A percentile compares a stretch with the other conserved stretches of the same genome.
Evolutionary conservation across 2,329 filamentous ascomycete species (phyloP).

Genomic region (Aureobasidium lini): DNA sequence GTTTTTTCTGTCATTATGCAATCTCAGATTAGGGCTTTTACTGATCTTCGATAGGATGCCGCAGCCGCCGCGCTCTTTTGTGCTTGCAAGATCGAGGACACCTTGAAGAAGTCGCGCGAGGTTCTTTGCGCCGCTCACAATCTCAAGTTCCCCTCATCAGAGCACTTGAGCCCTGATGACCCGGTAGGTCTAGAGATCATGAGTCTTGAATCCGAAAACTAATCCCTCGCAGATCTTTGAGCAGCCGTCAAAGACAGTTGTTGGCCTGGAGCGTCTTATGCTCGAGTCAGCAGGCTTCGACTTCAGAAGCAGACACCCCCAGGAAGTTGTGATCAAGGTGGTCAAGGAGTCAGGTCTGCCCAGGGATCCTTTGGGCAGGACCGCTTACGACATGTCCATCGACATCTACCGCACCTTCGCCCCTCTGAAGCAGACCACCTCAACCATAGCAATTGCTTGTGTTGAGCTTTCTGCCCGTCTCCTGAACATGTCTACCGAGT

Average conservation of each 20-base stretch:
- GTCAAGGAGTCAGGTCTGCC: slow-evolving; percentile 16
- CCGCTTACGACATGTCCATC: slow-evolving; percentile 74
- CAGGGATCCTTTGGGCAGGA: slow-evolving; percentile 46
- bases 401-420: slow-evolving; percentile 92
- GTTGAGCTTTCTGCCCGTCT: slow-evolving; percentile 73
- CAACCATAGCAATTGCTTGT: slow-evolving; percentile 76
- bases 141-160: slow-evolving; percentile 57
- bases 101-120: slow-evolving; percentile 90
- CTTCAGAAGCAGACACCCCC: slow-evolving; percentile 81
- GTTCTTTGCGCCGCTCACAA: slow-evolving; percentile 89
- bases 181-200: slow-evolving; percentile 48
- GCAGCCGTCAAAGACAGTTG: slow-evolving; percentile 66
- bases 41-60: slow-evolving; percentile 53
- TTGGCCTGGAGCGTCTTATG: slow-evolving; percentile 85
- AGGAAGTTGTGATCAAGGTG: slow-evolving; percentile 77
- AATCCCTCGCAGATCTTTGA: slow-evolving; percentile 63
- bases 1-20: slow-evolving; percentile 13
- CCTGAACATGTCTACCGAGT: slow-evolving; percentile 33
- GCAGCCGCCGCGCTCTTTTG: slow-evolving; percentile 83
- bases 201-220: not conserved
- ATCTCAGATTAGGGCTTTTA: not conserved
- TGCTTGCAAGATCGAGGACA: slow-evolving; percentile 96
- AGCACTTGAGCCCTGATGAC: slow-evolving; percentile 71
- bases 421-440: slow-evolving; percentile 79
- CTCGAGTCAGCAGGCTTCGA: slow-evolving; percentile 91